Percentiles rank a stretch among this genome's conserved stretches.
phyloP scores from a whole-genome alignment of 192 early-diverging fungal genomes.

The Helicostylum pulchrum region DNA sequence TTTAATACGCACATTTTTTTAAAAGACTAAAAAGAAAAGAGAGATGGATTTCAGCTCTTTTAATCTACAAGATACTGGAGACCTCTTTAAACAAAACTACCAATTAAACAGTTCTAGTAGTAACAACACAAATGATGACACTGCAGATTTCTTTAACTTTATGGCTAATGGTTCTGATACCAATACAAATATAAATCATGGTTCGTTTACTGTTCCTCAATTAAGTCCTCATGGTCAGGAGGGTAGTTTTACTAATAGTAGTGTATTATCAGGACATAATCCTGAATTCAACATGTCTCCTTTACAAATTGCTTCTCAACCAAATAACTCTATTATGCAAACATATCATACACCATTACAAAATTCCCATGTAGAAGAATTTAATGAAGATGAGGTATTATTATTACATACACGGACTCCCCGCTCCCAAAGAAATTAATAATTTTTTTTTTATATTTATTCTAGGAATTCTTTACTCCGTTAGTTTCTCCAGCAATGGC shows the following conservation, averaged over 20 bases:
- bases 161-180: slow-evolving; percentile 10
- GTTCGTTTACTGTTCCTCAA: slow-evolving; percentile 22
- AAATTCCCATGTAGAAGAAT: neutral
- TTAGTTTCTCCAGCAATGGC: slow-evolving; percentile 71
- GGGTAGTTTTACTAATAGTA: slow-evolving; percentile 18
- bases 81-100: slow-evolving; percentile 6
- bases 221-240: slow-evolving; percentile 28
- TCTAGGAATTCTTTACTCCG: slow-evolving; percentile 53
- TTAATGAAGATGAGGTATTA: slow-evolving; percentile 20
- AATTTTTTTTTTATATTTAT: slow-evolving; percentile 12
- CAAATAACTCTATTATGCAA: neutral
- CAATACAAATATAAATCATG: neutral
- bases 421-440: too few relatives aligned
- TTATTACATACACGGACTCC: neutral
- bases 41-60: slow-evolving; percentile 25
- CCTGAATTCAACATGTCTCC: slow-evolving; percentile 39
- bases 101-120: neutral
- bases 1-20: neutral
- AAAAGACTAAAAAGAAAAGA: neutral
- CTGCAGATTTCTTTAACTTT: slow-evolving; percentile 26
- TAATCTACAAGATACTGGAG: slow-evolving; percentile 17
- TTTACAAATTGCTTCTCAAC: slow-evolving; percentile 25
- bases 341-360: slow-evolving; percentile 22
- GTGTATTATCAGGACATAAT: slow-evolving; percentile 23
- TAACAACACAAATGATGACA: neutral